These are phyloP conservation scores for Penicillium dipodomyicola DNA, from an alignment of 495 filamentous ascomycete genomes.

Conservation along the genomic window DNA sequence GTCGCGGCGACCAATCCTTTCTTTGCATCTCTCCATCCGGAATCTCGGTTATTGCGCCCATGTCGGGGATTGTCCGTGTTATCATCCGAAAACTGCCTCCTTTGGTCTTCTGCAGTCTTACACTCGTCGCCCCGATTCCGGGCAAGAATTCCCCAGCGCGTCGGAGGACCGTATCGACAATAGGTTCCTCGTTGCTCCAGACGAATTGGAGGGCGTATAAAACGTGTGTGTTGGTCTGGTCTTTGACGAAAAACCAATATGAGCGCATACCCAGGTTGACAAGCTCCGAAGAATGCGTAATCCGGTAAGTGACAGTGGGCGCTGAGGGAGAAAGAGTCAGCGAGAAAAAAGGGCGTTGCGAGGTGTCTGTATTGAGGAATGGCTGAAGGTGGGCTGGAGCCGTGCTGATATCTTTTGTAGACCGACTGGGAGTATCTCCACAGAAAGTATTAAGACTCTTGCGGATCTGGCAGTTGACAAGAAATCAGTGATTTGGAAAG, in stretches of 20 bases:
- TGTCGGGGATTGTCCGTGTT: slow-evolving; percentile 16
- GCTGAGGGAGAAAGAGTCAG: slow-evolving; percentile 3
- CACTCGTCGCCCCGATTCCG: slow-evolving; percentile 15
- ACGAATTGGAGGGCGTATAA: slow-evolving; percentile 21
- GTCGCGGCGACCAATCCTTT: slow-evolving; percentile 22
- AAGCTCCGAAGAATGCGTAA: slow-evolving; percentile 22
- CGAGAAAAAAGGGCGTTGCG: slow-evolving; percentile 14
- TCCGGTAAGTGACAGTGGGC: slow-evolving; percentile 15
- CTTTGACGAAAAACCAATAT: slow-evolving; percentile 24
- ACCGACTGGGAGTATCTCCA: not conserved
- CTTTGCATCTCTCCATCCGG: slow-evolving; percentile 16
- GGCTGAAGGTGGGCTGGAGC: slow-evolving; percentile 13
- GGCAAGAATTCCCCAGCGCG: slow-evolving; percentile 21
- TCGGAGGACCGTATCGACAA: slow-evolving; percentile 17
- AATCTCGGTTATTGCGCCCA: slow-evolving; percentile 17
- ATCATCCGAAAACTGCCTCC: slow-evolving; percentile 18
- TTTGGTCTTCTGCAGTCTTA: slow-evolving; percentile 16
- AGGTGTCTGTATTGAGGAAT: slow-evolving; percentile 12
- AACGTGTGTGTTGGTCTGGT: slow-evolving; percentile 17
- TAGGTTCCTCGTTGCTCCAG: slow-evolving; percentile 20
- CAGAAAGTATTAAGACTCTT: slow-evolving; percentile 14
- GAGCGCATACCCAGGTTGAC: slow-evolving; percentile 17
- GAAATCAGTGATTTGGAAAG: not conserved
- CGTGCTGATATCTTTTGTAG: not conserved
- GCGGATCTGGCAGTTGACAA: slow-evolving; percentile 9